Percentiles rank a stretch among this genome's conserved stretches.
Evolutionary conservation across 1,284 basidiomycete species (phyloP).

Genomic region (Fomitiporia mediterranea): DNA sequence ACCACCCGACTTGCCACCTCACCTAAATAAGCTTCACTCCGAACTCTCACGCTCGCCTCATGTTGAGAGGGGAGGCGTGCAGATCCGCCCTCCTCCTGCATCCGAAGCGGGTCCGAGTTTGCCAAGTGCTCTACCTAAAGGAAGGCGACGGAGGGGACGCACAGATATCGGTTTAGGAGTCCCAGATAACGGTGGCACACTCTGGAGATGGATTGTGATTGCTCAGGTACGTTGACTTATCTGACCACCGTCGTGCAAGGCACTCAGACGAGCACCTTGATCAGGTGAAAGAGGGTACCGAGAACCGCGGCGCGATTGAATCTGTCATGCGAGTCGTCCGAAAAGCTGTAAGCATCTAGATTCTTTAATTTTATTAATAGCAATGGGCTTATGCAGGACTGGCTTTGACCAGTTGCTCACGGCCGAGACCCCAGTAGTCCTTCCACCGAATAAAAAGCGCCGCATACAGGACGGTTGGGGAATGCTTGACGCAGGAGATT

Average conservation of each 20-base stretch:
- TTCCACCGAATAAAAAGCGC: constrained; percentile 58
- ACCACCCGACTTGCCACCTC: constrained; percentile 18
- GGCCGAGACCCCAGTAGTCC: constrained; percentile 47
- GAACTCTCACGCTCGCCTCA: constrained; percentile 21
- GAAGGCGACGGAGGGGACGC: constrained; percentile 57
- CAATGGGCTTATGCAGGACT: not conserved
- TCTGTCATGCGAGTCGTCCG: constrained; percentile 62
- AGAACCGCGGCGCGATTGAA: constrained; percentile 68
- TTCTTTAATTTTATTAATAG: constrained; percentile 11
- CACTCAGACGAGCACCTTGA: not conserved
- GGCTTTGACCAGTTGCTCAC: constrained; percentile 43
- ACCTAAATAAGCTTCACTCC: constrained; percentile 20
- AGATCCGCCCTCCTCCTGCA: constrained; percentile 17
- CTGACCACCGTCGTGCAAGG: not conserved
- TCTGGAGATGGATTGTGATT: constrained; percentile 72
- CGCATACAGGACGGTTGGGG: constrained; percentile 68
- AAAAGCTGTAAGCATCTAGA: constrained; percentile 48
- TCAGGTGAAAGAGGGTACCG: constrained; percentile 78
- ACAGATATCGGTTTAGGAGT: constrained; percentile 61
- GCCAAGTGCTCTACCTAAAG: constrained; percentile 34
- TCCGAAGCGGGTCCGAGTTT: constrained; percentile 21
- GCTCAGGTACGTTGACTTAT: constrained; percentile 48
- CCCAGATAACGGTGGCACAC: constrained; percentile 44
- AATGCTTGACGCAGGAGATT: constrained; percentile 72
- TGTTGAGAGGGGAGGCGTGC: constrained; percentile 20